Base-by-base conservation (phyloP, 164 flowering plant genomes). In the Vitis rupestris region DNA sequence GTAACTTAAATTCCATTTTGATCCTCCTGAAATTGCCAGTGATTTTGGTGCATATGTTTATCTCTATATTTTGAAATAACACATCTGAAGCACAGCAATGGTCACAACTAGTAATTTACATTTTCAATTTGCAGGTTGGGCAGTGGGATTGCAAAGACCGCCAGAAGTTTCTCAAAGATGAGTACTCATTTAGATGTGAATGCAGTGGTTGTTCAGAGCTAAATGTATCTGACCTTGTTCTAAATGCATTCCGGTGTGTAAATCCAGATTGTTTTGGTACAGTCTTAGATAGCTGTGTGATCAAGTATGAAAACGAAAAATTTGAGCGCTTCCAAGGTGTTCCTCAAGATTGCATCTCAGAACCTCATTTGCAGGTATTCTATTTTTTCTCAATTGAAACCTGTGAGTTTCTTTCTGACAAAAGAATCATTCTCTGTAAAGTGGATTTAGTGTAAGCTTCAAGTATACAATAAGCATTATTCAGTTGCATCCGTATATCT, bases 141-240 rank as follows among this genome's bases (percentile, higher is more conserved):
- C 84, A 90, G 80, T 84, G 81, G 90, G 81, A 80, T 72, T 82
- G 82, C 70, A 74, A 74, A 54, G 83, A 85, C 54, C 89, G 97
- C 50, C 87, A 79, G 58, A 75, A 73, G 63, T 76, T 84, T 65
- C 80, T 94, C 69, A 74, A 83, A 76, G 87, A 89, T 53, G 84
- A 83, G 55, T 94, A 94, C 78, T 82, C 86, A 47, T 94, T 94
- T 79, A 77, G 56, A 55, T 94, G 97, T 73, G 81, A 75, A 50
- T 94, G 98, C 75, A 77, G 73, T 71, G 90, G 93, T 53, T 94
- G 97, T 81, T 77, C 86, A 68, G 68, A 78, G 48, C 37, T 86
- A 61, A 90, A 90, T 81, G 63, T 87, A 2, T 79, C 94, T 53
- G 98, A 94, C 77, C 87, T 94, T 73, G 84, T 87, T 67, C 64